A percentile compares a stretch with the other conserved stretches of the same genome.
Conservation (phyloP, 305 asterid genomes). For the Fraxinus ornus region DNA sequence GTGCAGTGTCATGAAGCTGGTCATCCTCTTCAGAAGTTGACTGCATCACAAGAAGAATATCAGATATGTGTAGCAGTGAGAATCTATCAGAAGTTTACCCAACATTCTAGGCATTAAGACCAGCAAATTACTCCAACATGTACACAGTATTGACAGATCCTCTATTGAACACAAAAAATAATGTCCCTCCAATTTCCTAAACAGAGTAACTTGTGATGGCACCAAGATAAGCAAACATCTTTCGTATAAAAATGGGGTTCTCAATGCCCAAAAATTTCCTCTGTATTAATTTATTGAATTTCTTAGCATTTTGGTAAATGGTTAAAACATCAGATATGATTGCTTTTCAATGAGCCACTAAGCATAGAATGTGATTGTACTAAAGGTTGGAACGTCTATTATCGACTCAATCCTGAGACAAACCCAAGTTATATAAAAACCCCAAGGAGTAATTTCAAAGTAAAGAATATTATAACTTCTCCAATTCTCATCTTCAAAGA, state of each 20-base stretch:
- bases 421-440: not conserved
- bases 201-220: not conserved
- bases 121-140: not conserved
- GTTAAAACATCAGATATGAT: not conserved
- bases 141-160: not conserved
- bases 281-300: not conserved
- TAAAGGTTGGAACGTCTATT: not conserved
- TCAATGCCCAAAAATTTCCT: not conserved
- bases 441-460: not conserved
- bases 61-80: not conserved
- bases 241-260: not conserved
- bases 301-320: not conserved
- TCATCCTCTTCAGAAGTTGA: constrained; percentile 79
- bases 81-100: not conserved
- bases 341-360: not conserved
- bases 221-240: not conserved
- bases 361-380: not conserved
- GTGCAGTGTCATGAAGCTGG: constrained; percentile 39
- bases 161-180: not conserved
- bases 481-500: not conserved
- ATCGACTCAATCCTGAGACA: not conserved
- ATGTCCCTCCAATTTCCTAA: not conserved
- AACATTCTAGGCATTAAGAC: not conserved
- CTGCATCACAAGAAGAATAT: constrained; percentile 40
- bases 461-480: not conserved